Percentiles rank a stretch among this genome's conserved stretches.
Conservation (phyloP, 2,329 filamentous ascomycete species). For the Talaromyces sp. region DNA sequence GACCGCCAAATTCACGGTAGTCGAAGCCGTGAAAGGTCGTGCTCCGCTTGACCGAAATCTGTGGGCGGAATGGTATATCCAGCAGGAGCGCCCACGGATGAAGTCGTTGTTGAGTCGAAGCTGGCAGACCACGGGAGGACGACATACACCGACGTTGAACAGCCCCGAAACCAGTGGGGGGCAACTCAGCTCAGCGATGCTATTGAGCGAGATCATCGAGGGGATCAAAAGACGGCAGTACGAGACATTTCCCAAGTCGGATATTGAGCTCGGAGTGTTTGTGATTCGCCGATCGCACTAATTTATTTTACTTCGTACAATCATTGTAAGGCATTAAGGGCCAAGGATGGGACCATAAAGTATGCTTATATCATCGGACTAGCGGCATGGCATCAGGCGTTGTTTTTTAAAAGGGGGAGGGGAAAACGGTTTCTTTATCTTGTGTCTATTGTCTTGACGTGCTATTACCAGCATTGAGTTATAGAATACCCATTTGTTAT, state of each 20-base stretch:
- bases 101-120: constrained; percentile 47
- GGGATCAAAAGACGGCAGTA: constrained; percentile 53
- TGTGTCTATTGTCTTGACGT: constrained; percentile 20
- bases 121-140: constrained; percentile 33
- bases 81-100: constrained; percentile 60
- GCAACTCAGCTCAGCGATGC: constrained; percentile 50
- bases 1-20: constrained; percentile 41
- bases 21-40: constrained; percentile 51
- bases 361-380: constrained; percentile 5
- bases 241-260: constrained; percentile 42
- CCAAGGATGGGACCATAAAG: neutral
- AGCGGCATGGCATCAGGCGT: constrained; percentile 17
- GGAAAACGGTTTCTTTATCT: constrained; percentile 21
- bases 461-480: constrained; percentile 18
- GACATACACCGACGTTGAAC: constrained; percentile 32
- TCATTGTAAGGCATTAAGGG: neutral
- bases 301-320: constrained; percentile 1
- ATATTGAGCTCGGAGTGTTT: constrained; percentile 49
- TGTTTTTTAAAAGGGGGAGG: constrained; percentile 5
- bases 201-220: constrained; percentile 59
- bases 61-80: constrained; percentile 64
- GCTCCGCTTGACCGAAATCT: constrained; percentile 50
- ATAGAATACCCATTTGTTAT: constrained; percentile 18
- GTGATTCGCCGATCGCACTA: constrained; percentile 45
- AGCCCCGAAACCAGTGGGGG: constrained; percentile 22